Percentiles rank a stretch among this genome's conserved stretches.
phyloP scores from a whole-genome alignment of 1,139 yeast genomes.

The Taphrina wiesneri region DNA sequence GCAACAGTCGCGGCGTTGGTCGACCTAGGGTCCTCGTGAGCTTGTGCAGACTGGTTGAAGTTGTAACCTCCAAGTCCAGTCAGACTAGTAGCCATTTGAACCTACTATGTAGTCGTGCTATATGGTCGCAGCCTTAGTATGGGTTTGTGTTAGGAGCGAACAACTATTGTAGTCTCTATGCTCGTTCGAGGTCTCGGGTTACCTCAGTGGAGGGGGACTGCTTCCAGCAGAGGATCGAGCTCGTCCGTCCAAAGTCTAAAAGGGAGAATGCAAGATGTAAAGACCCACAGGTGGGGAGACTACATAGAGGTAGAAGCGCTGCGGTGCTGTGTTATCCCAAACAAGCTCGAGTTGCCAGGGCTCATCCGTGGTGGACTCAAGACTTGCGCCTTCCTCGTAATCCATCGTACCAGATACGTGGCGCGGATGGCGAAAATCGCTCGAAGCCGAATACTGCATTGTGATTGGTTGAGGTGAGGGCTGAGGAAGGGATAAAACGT shows the following conservation, averaged over 20 bases:
- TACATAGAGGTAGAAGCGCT: neutral
- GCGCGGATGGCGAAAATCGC: neutral
- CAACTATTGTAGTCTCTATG: no score
- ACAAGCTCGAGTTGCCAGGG: neutral
- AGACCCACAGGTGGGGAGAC: no score
- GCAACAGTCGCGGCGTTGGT: neutral
- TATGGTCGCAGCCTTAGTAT: no score
- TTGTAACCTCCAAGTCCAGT: conserved; percentile 19
- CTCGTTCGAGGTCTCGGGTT: no score
- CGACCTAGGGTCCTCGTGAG: neutral
- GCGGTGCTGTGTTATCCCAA: neutral
- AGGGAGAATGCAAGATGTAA: no score
- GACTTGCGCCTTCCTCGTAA: neutral
- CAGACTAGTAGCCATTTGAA: neutral
- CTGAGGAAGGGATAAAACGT: neutral
- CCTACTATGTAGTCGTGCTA: no score
- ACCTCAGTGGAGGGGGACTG: no score
- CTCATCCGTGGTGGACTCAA: neutral
- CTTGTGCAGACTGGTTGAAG: neutral
- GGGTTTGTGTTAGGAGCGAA: no score
- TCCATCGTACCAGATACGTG: neutral
- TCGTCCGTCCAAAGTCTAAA: no score
- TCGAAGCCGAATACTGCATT: neutral
- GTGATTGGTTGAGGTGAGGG: neutral
- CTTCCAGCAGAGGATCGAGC: no score